Evolutionary conservation across 106 monocot genomes (phyloP), one percentile per base, ranked within the genome.

Genomic region (Allium cepa): DNA sequence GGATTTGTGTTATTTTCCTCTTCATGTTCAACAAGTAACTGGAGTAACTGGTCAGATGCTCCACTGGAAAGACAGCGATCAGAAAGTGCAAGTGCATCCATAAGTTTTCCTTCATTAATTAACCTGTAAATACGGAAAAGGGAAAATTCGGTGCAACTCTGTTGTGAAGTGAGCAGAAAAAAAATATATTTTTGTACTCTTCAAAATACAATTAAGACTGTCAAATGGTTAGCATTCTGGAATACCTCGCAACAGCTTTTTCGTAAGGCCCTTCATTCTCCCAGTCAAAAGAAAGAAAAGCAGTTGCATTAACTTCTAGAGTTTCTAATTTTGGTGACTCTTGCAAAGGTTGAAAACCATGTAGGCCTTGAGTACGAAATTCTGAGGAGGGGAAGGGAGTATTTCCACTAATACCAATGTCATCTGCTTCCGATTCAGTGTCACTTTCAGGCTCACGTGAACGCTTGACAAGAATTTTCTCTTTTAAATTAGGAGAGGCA

Each of bases 1-100:
- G 60, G 47, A 1, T 53, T 56, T 50, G 64, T 46, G 68, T 51
- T 71, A 60, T 67, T 90, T 64, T 82, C 85, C 36, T 86, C 92
- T 36, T 53, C 81, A 26, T 55, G 66, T 76, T 92, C 96, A 70
- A 97, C 84, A 49, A 97, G 76, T 60, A 97, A 75, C 61, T 92
- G 83, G 69, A 97, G 86, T 71, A 97, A 80, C 56, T 60, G 74
- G 73, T 97, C 96, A 77, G 92, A 92, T 27, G 96, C 96, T 69
- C 96, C 96, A 79, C 84, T 70, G 26, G 84, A 64, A 60, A 97
- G 79, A 76, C 83, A 97, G 11, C 82, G 88, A 82, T 97, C 96
- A 69, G 92, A 97, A 47, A 97, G 74, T 53, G 86, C 96, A 80
- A 97, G 86, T 50, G 96, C 96, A 84, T 97, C 92, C 82, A 82